These are phyloP conservation scores for Chernovozyma aurita DNA, from an alignment of 1,139 yeast species.

Conservation along the genomic window DNA sequence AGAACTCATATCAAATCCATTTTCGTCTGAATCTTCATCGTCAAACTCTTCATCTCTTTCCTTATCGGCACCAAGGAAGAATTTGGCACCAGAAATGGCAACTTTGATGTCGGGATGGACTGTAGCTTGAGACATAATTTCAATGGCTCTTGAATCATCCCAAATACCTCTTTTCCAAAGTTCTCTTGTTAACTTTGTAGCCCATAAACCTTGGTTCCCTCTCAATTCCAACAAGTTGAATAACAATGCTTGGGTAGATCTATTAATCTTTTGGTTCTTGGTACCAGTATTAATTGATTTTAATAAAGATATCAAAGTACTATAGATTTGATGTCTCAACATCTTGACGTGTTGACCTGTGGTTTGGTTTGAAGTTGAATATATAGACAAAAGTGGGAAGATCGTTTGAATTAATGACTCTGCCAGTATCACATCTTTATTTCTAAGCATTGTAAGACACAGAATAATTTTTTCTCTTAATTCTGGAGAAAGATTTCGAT, in stretches of 20 bases:
- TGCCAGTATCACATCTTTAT: constrained; percentile 76
- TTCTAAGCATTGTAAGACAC: constrained; percentile 83
- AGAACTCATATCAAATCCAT: constrained; percentile 61
- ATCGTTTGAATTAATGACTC: constrained; percentile 79
- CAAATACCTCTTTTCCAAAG: constrained; percentile 96
- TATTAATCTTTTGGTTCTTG: constrained; percentile 80
- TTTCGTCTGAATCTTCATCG: constrained; percentile 69
- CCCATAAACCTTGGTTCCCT: constrained; percentile 88
- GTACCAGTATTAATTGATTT: constrained; percentile 82
- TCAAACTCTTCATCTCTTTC: constrained; percentile 85
- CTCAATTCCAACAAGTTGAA: constrained; percentile 79
- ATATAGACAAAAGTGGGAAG: constrained; percentile 73
- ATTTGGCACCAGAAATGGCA: constrained; percentile 82
- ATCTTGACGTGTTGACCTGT: constrained; percentile 79
- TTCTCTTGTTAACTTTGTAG: constrained; percentile 90
- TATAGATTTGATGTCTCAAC: constrained; percentile 76
- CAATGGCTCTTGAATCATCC: constrained; percentile 96
- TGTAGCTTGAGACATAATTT: constrained; percentile 94
- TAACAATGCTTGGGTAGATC: constrained; percentile 85
- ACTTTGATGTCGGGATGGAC: constrained; percentile 84
- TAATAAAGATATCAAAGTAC: constrained; percentile 69
- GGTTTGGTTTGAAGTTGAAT: constrained; percentile 28
- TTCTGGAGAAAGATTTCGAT: constrained; percentile 76
- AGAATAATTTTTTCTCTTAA: constrained; percentile 89
- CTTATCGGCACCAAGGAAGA: constrained; percentile 91